These are phyloP conservation scores for Starmerella powellii DNA, from an alignment of 805 yeast species.

Conservation along the genomic window DNA sequence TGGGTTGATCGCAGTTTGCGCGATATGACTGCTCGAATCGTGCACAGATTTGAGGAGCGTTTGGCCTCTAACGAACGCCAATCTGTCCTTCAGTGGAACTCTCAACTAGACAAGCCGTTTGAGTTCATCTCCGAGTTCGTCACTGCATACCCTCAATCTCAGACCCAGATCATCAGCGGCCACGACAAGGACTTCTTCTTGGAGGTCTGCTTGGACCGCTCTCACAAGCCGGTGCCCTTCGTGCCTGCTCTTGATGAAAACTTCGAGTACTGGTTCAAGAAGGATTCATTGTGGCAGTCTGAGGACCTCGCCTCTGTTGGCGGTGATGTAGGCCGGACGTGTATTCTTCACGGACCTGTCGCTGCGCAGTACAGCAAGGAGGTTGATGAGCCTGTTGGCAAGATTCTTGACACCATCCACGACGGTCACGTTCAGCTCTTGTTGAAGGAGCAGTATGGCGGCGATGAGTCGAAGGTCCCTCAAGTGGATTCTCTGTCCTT, in stretches of 20 bases:
- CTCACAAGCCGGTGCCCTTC: constrained; percentile 95
- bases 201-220: constrained; percentile 65
- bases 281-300: constrained; percentile 98
- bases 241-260: constrained; percentile 90
- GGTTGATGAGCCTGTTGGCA: constrained; percentile 87
- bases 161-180: constrained; percentile 74
- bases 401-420: constrained; percentile 77
- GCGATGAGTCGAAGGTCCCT: constrained; percentile 65
- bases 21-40: constrained; percentile 72
- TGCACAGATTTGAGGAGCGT: constrained; percentile 96
- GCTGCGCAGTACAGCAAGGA: constrained; percentile 83
- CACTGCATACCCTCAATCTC: constrained; percentile 59
- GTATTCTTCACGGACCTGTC: constrained; percentile 97
- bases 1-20: constrained; percentile 86
- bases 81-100: constrained; percentile 64
- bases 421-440: constrained; percentile 71
- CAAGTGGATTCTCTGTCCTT: constrained; percentile 83
- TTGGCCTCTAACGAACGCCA: constrained; percentile 42
- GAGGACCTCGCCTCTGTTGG: constrained; percentile 94
- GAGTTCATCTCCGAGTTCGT: constrained; percentile 48
- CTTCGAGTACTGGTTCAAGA: constrained; percentile 93
- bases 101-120: constrained; percentile 53
- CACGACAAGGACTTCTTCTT: constrained; percentile 93
- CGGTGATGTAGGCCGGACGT: constrained; percentile 96
- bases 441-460: constrained; percentile 50